Conservation (phyloP, 208 protist genomes). For the Trypanosomatidae sp. region DNA sequence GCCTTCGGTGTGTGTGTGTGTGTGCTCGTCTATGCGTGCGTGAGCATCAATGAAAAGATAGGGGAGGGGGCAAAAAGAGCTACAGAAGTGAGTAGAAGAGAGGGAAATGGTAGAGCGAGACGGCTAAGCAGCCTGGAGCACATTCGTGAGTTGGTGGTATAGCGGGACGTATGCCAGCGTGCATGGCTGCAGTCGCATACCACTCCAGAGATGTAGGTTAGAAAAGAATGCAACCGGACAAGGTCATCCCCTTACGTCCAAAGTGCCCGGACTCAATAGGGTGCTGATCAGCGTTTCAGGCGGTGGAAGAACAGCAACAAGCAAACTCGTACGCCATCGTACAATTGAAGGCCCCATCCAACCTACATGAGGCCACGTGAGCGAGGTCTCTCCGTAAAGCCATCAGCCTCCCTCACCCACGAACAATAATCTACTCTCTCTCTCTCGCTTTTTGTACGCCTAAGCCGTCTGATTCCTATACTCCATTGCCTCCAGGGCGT, state of each 20-base stretch:
- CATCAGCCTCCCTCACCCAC: neutral
- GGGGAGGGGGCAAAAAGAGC: neutral
- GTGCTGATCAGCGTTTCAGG: neutral
- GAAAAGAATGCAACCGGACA: neutral
- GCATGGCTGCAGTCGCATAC: neutral
- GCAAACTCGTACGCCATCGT: neutral
- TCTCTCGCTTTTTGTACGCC: neutral
- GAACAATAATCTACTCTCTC: neutral
- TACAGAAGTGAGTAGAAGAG: neutral
- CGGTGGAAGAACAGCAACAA: neutral
- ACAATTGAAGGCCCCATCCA: neutral
- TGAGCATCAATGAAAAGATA: neutral
- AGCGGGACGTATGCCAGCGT: neutral
- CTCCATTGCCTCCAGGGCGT: slow-evolving; percentile 9
- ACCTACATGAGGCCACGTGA: neutral
- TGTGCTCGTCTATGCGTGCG: neutral
- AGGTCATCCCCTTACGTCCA: neutral
- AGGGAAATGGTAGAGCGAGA: neutral
- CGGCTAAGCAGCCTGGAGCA: neutral
- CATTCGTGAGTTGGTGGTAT: neutral
- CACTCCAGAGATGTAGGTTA: neutral
- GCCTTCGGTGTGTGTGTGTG: neutral
- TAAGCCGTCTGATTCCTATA: neutral
- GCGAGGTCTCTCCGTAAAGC: neutral
- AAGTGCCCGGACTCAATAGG: neutral